Conservation (phyloP, 2,329 filamentous ascomycete genomes). For the Alternaria rosae region DNA sequence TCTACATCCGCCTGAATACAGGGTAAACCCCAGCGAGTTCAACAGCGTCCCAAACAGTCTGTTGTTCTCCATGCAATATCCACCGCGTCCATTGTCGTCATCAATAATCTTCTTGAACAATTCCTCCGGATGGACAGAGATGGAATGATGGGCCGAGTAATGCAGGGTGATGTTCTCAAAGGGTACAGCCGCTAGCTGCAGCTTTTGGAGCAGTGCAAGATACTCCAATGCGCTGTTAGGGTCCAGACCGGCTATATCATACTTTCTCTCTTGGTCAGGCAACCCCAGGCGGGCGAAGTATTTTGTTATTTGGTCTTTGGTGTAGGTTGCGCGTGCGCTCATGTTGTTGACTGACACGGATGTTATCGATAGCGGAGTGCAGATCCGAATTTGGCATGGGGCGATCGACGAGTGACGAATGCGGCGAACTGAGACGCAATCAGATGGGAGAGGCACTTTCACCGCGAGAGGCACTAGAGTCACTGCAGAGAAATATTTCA, state of each 20-base stretch:
- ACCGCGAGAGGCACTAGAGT: not conserved
- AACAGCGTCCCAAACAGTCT: conserved; percentile 61
- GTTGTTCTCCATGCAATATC: conserved; percentile 70
- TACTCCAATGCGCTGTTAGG: conserved; percentile 37
- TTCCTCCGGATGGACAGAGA: conserved; percentile 58
- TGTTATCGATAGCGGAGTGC: conserved; percentile 8
- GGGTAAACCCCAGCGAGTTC: conserved; percentile 59
- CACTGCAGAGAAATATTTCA: not conserved
- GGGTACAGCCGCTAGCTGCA: conserved; percentile 58
- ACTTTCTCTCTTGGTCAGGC: conserved; percentile 31
- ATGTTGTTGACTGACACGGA: conserved; percentile 4
- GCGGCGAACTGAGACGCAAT: not conserved
- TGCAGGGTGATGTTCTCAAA: conserved; percentile 67
- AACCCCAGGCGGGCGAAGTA: conserved; percentile 49
- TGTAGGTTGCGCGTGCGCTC: conserved; percentile 27
- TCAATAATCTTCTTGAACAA: conserved; percentile 65
- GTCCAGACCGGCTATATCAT: conserved; percentile 30
- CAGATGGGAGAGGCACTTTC: not conserved
- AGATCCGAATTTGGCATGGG: conserved; percentile 12
- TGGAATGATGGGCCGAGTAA: conserved; percentile 47
- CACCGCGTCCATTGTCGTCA: conserved; percentile 58
- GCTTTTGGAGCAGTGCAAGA: conserved; percentile 41
- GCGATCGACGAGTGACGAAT: not conserved
- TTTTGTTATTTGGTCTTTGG: conserved; percentile 37
- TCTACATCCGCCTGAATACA: conserved; percentile 52